These are phyloP conservation scores for Phaeomoniella chlamydospora DNA, from an alignment of 2,329 filamentous ascomycete species.

Conservation along the genomic window DNA sequence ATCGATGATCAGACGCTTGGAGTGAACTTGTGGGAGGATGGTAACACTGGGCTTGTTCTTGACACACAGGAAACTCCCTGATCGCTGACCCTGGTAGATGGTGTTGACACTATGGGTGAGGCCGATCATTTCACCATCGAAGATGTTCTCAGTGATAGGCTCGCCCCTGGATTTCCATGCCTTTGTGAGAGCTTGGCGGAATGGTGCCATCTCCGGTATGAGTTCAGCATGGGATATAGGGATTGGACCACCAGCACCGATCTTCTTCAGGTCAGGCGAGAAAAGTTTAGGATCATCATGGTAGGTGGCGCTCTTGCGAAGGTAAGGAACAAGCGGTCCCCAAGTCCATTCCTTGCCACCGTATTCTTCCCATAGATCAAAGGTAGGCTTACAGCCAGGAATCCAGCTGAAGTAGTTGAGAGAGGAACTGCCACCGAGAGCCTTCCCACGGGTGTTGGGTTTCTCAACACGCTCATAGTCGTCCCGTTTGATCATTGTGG, in stretches of 20 bases:
- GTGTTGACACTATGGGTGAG: conserved; percentile 38
- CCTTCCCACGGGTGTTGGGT: conserved; percentile 47
- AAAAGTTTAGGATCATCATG: conserved; percentile 38
- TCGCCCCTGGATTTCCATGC: conserved; percentile 42
- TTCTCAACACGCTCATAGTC: conserved; percentile 49
- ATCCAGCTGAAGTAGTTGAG: conserved; percentile 54
- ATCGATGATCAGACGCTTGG: conserved; percentile 41
- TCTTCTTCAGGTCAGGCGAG: conserved; percentile 30
- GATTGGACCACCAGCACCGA: conserved; percentile 37
- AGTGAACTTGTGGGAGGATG: conserved; percentile 30
- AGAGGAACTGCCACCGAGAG: conserved; percentile 42
- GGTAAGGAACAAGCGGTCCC: conserved; percentile 34
- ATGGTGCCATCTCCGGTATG: conserved; percentile 34
- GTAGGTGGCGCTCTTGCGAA: conserved; percentile 43
- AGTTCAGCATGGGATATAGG: conserved; percentile 40
- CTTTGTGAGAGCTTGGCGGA: conserved; percentile 23
- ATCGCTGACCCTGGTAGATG: conserved; percentile 44
- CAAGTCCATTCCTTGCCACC: conserved; percentile 40
- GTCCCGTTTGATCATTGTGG: conserved; percentile 42
- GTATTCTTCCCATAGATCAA: conserved; percentile 33
- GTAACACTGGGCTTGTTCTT: conserved; percentile 41
- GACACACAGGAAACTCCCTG: conserved; percentile 36
- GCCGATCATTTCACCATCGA: conserved; percentile 39
- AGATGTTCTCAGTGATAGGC: conserved; percentile 38
- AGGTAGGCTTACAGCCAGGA: conserved; percentile 41